Evolutionary conservation across 352 stramenopile species (phyloP).

Genomic region (Phytopythium mirpurense): DNA sequence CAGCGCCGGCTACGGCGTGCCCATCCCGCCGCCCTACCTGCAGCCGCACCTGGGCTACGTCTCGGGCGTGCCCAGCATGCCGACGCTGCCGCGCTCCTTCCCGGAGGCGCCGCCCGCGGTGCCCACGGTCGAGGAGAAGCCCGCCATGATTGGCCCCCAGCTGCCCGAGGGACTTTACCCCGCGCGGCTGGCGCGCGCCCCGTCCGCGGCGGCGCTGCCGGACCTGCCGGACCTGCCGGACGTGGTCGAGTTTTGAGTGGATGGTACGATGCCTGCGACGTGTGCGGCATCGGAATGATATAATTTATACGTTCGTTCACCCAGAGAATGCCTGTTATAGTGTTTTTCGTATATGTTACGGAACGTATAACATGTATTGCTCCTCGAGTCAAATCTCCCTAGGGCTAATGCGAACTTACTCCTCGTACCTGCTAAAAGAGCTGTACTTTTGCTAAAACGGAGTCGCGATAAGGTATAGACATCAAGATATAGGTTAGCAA

Average conservation of each 20-base stretch:
- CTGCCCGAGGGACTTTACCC: conserved; percentile 26
- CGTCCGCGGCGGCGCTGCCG: conserved; percentile 14
- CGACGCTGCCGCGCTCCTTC: conserved; percentile 6
- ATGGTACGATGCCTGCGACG: too few species aligned
- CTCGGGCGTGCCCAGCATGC: conserved; percentile 16
- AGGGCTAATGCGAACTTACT: too few species aligned
- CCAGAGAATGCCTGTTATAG: too few species aligned
- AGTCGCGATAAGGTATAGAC: too few species aligned
- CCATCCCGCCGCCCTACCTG: conserved; percentile 22
- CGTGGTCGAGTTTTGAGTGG: conserved; percentile 38
- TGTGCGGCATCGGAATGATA: not conserved
- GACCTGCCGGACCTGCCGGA: conserved; percentile 50
- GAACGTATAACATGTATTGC: too few species aligned
- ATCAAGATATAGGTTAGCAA: too few species aligned
- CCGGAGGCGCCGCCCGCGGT: conserved; percentile 2
- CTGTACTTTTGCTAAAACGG: too few species aligned
- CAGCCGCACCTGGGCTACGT: conserved; percentile 32
- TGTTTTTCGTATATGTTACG: too few species aligned
- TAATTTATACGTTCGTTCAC: conserved; percentile 24
- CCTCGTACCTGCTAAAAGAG: too few species aligned
- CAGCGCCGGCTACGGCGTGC: conserved; percentile 18
- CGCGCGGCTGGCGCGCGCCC: conserved; percentile 2
- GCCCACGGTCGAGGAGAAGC: conserved; percentile 7
- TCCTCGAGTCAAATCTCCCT: too few species aligned
- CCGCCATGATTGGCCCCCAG: conserved; percentile 42